Conservation (phyloP, 805 yeast genomes). For the Sungouiozyma intestinalis region DNA sequence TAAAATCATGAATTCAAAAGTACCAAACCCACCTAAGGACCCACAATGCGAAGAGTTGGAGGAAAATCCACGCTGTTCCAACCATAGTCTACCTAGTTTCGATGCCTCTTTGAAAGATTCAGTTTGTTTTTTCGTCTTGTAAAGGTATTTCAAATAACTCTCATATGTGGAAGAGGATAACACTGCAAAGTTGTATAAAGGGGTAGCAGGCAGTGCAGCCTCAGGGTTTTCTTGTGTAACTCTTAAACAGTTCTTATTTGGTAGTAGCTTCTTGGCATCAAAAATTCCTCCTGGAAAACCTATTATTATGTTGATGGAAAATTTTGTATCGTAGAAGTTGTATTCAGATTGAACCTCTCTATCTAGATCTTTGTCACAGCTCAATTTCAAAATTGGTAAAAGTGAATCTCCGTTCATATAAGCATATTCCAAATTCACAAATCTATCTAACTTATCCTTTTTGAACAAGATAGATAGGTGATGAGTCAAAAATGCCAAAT, state of each 20-base stretch:
- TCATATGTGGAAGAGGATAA: slow-evolving; percentile 59
- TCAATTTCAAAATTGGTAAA: slow-evolving; percentile 62
- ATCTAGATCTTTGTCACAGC: slow-evolving; percentile 28
- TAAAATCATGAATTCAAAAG: slow-evolving; percentile 74
- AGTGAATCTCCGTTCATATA: slow-evolving; percentile 67
- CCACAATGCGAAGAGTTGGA: slow-evolving; percentile 48
- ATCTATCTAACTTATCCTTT: slow-evolving; percentile 39
- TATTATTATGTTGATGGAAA: slow-evolving; percentile 59
- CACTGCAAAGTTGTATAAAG: slow-evolving; percentile 75
- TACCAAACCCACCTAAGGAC: slow-evolving; percentile 68
- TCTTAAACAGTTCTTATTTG: slow-evolving; percentile 75
- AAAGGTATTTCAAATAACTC: slow-evolving; percentile 63
- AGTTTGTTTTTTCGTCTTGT: slow-evolving; percentile 63
- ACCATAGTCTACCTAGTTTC: slow-evolving; percentile 80
- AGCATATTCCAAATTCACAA: slow-evolving; percentile 47
- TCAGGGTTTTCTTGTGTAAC: slow-evolving; percentile 39
- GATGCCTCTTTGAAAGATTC: slow-evolving; percentile 83
- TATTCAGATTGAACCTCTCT: slow-evolving; percentile 19
- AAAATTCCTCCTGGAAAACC: slow-evolving; percentile 66
- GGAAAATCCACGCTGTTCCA: slow-evolving; percentile 73
- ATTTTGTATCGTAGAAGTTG: slow-evolving; percentile 60
- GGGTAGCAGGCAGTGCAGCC: slow-evolving; percentile 54
- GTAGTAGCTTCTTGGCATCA: slow-evolving; percentile 64
- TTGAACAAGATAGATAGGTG: slow-evolving; percentile 44
- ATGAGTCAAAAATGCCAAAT: slow-evolving; percentile 68